These are phyloP conservation scores for Stereocaulon alpinum DNA, from an alignment of 495 filamentous ascomycete genomes.

Conservation along the genomic window DNA sequence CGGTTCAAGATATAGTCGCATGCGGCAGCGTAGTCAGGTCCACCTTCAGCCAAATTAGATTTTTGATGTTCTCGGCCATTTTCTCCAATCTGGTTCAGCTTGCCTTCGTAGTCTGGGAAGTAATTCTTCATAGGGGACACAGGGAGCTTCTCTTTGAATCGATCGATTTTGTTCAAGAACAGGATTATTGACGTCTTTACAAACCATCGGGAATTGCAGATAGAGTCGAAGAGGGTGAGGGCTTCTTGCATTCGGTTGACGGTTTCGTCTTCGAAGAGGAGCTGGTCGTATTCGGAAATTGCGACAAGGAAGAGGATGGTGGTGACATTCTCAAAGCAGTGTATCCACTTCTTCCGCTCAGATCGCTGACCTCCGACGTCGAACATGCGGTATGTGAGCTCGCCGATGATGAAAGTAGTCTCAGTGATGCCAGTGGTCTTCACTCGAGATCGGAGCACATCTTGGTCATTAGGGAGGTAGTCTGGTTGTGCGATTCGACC, in stretches of 20 bases:
- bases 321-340: constrained; percentile 99
- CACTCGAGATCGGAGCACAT: constrained; percentile 94
- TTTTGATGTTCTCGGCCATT: constrained; percentile 38
- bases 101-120: constrained; percentile 91
- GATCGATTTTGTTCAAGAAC: constrained; percentile 99
- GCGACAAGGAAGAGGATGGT: constrained; percentile 97
- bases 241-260: constrained; percentile 99
- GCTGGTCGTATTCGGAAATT: constrained; percentile 98
- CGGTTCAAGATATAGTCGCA: constrained; percentile 97
- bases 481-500: constrained; percentile 83
- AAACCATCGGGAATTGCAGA: constrained; percentile 99
- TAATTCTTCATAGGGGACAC: constrained; percentile 99
- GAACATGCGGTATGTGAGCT: constrained; percentile 98
- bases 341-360: constrained; percentile 99
- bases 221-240: constrained; percentile 94
- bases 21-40: constrained; percentile 82
- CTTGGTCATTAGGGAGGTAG: constrained; percentile 95
- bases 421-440: constrained; percentile 99
- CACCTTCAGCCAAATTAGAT: constrained; percentile 42
- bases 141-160: constrained; percentile 99
- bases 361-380: constrained; percentile 98
- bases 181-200: constrained; percentile 98
- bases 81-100: constrained; percentile 29
- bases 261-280: constrained; percentile 83
- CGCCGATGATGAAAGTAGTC: constrained; percentile 95